phyloP scores from a whole-genome alignment of 345 rosid species.

The Physaria fendleri region DNA sequence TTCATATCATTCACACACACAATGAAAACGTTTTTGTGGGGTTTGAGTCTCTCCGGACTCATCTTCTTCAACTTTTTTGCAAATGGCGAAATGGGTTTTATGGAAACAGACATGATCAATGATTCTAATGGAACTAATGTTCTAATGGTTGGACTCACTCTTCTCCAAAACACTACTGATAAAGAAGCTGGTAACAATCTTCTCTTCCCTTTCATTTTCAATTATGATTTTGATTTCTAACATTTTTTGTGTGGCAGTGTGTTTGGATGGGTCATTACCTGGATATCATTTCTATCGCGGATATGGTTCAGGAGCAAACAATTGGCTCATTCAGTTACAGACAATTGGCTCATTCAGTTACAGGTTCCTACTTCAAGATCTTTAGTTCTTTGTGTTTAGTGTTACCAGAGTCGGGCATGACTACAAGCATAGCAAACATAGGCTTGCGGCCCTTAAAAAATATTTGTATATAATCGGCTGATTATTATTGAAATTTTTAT shows the following conservation, averaged over 20 bases:
- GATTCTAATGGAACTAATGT: constrained; percentile 6
- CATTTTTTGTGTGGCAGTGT: constrained; percentile 44
- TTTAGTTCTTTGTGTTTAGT: neutral
- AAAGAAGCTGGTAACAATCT: constrained; percentile 64
- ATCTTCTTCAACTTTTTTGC: constrained; percentile 11
- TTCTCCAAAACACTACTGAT: constrained; percentile 51
- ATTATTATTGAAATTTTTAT: too few species aligned
- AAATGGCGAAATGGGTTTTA: constrained; percentile 3
- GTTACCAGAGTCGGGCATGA: too few species aligned
- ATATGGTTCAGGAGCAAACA: constrained; percentile 63
- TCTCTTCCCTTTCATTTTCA: neutral
- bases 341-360: constrained; percentile 22
- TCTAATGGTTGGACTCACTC: constrained; percentile 59
- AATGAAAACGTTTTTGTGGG: constrained; percentile 9
- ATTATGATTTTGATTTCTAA: neutral
- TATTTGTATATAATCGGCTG: too few species aligned
- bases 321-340: constrained; percentile 46
- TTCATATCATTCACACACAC: neutral
- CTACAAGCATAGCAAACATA: too few species aligned
- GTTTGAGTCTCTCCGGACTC: constrained; percentile 17
- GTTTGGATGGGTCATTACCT: constrained; percentile 90
- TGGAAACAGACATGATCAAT: neutral
- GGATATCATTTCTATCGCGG: constrained; percentile 78
- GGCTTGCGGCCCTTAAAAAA: too few species aligned
- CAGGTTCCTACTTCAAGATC: constrained; percentile 42